These are phyloP conservation scores for Actinomortierella ambigua DNA, from an alignment of 371 early-diverging fungal species.

Conservation along the genomic window DNA sequence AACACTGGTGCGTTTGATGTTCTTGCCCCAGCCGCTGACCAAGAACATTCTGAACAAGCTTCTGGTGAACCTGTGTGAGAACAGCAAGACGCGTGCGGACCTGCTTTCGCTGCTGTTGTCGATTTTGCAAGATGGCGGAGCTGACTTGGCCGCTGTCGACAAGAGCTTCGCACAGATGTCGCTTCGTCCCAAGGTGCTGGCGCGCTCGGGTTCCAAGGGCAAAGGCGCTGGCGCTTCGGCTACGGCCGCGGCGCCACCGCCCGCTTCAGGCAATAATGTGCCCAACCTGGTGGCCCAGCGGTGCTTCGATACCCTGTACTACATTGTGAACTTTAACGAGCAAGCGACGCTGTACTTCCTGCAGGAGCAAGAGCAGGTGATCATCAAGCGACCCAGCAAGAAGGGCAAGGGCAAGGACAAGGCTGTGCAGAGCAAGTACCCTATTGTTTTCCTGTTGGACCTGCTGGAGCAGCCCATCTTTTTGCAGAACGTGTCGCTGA, in stretches of 20 bases:
- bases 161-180: slow-evolving; percentile 80
- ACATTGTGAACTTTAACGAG: slow-evolving; percentile 71
- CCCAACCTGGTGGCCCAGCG: slow-evolving; percentile 89
- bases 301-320: slow-evolving; percentile 82
- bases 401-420: slow-evolving; percentile 74
- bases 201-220: slow-evolving; percentile 29
- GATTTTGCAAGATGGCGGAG: slow-evolving; percentile 84
- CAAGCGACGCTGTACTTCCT: slow-evolving; percentile 75
- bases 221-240: slow-evolving; percentile 32
- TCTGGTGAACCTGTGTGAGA: slow-evolving; percentile 89
- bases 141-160: slow-evolving; percentile 79
- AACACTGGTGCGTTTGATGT: slow-evolving; percentile 83
- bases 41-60: slow-evolving; percentile 74
- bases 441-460: slow-evolving; percentile 83
- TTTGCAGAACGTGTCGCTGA: slow-evolving; percentile 72
- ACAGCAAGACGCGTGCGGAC: slow-evolving; percentile 85
- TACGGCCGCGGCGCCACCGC: slow-evolving; percentile 27
- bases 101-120: slow-evolving; percentile 85
- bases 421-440: slow-evolving; percentile 69
- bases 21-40: slow-evolving; percentile 75
- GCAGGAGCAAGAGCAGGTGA: slow-evolving; percentile 70
- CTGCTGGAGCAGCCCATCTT: slow-evolving; percentile 85
- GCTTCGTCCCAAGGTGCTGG: slow-evolving; percentile 50
- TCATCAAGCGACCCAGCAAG: slow-evolving; percentile 54
- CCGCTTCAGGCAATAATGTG: slow-evolving; percentile 54